Percentiles rank a stretch among this genome's conserved stretches.
These are phyloP conservation scores for Lachancea waltii DNA, from an alignment of 805 yeast genomes.

Conservation along the genomic window DNA sequence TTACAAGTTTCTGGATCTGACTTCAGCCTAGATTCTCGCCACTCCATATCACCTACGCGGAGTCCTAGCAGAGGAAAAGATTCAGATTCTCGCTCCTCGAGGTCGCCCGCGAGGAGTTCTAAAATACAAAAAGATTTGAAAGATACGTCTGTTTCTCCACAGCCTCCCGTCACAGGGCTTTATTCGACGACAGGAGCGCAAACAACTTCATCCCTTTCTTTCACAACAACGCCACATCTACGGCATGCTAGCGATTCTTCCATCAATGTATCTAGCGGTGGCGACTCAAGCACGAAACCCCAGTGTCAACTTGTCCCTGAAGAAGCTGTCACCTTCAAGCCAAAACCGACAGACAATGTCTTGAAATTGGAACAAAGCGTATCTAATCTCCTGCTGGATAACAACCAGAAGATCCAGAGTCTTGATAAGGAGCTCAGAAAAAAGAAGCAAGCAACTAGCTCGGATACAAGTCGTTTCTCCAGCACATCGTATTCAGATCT, in stretches of 20 bases:
- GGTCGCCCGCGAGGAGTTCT: too few relatives aligned
- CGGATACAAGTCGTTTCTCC: constrained; percentile 24
- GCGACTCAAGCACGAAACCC: background rate
- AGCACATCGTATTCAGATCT: constrained; percentile 36
- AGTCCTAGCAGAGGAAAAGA: too few relatives aligned
- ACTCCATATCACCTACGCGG: too few relatives aligned
- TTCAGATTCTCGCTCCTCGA: too few relatives aligned
- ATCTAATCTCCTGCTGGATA: constrained; percentile 12
- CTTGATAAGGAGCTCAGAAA: constrained; percentile 27
- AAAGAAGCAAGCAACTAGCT: constrained; percentile 14
- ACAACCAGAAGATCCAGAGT: constrained; percentile 22
- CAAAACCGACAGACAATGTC: background rate
- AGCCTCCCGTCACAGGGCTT: background rate
- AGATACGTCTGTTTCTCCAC: background rate
- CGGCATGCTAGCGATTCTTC: constrained; percentile 5
- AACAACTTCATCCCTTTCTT: background rate
- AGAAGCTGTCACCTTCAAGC: constrained; percentile 4
- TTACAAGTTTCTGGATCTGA: too few relatives aligned
- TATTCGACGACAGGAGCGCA: too few relatives aligned
- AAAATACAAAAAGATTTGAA: too few relatives aligned
- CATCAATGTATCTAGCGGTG: background rate
- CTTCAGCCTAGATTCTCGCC: too few relatives aligned
- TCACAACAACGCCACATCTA: background rate
- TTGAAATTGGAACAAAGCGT: constrained; percentile 3
- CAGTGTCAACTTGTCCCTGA: background rate